Conservation (phyloP, 2,329 filamentous ascomycete species). For the Nothophoma quercina region DNA sequence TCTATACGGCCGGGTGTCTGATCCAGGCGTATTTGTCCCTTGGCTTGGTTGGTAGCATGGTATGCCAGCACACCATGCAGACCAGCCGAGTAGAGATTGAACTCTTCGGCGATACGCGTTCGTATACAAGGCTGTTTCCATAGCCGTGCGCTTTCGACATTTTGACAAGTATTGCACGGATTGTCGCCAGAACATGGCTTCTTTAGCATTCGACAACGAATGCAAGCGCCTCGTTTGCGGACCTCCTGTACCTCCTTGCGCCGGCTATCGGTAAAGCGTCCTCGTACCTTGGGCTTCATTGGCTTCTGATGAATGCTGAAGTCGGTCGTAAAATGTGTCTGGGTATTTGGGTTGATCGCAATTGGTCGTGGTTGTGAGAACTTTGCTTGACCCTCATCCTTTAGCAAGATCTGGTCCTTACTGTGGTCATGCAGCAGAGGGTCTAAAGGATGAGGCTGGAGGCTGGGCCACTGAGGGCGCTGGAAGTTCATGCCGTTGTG, state of each 20-base stretch:
- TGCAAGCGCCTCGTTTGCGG: constrained; percentile 67
- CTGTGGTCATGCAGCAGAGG: constrained; percentile 46
- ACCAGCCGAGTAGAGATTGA: constrained; percentile 63
- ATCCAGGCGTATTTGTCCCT: constrained; percentile 58
- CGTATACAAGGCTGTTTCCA: constrained; percentile 69
- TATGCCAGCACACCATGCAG: constrained; percentile 62
- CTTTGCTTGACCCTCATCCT: constrained; percentile 34
- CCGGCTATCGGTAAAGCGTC: constrained; percentile 63
- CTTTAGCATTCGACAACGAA: constrained; percentile 70
- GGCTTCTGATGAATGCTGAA: constrained; percentile 52
- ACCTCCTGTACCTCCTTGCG: constrained; percentile 67
- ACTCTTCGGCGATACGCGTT: constrained; percentile 65
- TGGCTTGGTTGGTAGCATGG: constrained; percentile 58
- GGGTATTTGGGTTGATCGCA: constrained; percentile 47
- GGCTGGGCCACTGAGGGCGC: constrained; percentile 41
- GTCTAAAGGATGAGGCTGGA: constrained; percentile 42
- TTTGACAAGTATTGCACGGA: constrained; percentile 65
- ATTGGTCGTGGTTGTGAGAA: constrained; percentile 46
- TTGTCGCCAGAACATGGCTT: constrained; percentile 69
- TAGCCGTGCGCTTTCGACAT: constrained; percentile 66
- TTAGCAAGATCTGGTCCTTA: constrained; percentile 35
- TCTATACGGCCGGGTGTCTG: constrained; percentile 62
- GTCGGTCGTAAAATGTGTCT: constrained; percentile 49
- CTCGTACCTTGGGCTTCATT: constrained; percentile 58
- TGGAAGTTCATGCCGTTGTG: constrained; percentile 44